A percentile compares a stretch with the other conserved stretches of the same genome.
These are phyloP conservation scores for Sclerotinia subarctica DNA, from an alignment of 2,329 filamentous ascomycete genomes.

Conservation along the genomic window DNA sequence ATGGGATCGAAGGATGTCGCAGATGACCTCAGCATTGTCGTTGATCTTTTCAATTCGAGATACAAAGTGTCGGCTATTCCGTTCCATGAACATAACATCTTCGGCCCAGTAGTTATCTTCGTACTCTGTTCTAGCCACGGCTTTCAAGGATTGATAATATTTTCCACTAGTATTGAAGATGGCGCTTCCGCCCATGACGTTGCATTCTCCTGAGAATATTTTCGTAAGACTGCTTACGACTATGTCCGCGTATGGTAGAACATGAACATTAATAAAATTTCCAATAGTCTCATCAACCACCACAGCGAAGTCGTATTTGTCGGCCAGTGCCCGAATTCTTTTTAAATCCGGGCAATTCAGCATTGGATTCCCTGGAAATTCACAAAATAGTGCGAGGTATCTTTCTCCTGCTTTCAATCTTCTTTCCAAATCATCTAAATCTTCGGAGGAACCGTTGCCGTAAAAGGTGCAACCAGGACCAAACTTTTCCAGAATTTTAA, in stretches of 20 bases:
- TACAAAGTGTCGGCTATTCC: slow-evolving; percentile 91
- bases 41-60: slow-evolving; percentile 82
- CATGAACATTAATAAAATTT: slow-evolving; percentile 93
- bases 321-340: slow-evolving; percentile 76
- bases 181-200: slow-evolving; percentile 89
- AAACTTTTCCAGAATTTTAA: slow-evolving; percentile 94
- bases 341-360: slow-evolving; percentile 78
- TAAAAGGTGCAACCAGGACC: slow-evolving; percentile 88
- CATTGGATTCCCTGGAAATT: slow-evolving; percentile 91
- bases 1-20: slow-evolving; percentile 62
- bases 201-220: slow-evolving; percentile 94
- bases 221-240: slow-evolving; percentile 96
- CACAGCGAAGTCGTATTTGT: slow-evolving; percentile 82
- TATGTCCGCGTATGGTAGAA: slow-evolving; percentile 83
- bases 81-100: slow-evolving; percentile 90
- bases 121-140: slow-evolving; percentile 61
- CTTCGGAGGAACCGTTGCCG: slow-evolving; percentile 70
- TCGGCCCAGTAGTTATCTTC: slow-evolving; percentile 94
- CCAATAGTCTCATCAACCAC: slow-evolving; percentile 96
- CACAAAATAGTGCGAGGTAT: slow-evolving; percentile 83
- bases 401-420: slow-evolving; percentile 69
- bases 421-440: slow-evolving; percentile 78
- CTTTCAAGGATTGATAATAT: slow-evolving; percentile 69
- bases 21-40: slow-evolving; percentile 78
- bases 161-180: slow-evolving; percentile 63